Conservation (phyloP, 345 rosid genomes). For the Crucihimalaya himalaica region DNA sequence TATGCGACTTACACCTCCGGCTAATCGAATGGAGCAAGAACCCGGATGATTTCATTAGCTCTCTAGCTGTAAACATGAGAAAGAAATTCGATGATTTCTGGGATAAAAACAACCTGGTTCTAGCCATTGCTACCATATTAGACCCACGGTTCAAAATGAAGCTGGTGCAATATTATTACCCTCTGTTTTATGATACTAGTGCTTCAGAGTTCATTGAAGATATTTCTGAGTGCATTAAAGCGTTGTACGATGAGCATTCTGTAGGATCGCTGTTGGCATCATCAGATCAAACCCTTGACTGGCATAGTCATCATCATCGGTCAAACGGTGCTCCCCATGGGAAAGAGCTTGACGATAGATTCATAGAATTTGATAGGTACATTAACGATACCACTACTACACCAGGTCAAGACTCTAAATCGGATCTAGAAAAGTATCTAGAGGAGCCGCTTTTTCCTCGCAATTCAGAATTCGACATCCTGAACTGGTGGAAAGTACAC, state of each 20-base stretch:
- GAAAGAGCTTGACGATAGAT: slow-evolving; percentile 52
- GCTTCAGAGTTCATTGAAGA: slow-evolving; percentile 60
- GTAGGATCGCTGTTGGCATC: slow-evolving; percentile 62
- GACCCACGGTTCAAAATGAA: slow-evolving; percentile 89
- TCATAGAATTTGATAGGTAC: slow-evolving; percentile 62
- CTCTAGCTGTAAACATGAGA: slow-evolving; percentile 63
- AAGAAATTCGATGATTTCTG: slow-evolving; percentile 67
- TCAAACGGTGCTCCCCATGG: slow-evolving; percentile 28
- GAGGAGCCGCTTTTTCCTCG: slow-evolving; percentile 88
- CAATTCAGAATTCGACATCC: slow-evolving; percentile 56
- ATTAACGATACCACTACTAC: slow-evolving; percentile 53
- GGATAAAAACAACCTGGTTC: slow-evolving; percentile 66
- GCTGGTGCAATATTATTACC: slow-evolving; percentile 75
- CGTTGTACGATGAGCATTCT: slow-evolving; percentile 71
- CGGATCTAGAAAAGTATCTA: slow-evolving; percentile 77
- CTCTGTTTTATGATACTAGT: slow-evolving; percentile 56
- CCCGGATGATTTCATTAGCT: slow-evolving; percentile 57
- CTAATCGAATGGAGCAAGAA: slow-evolving; percentile 75
- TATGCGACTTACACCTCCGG: slow-evolving; percentile 65
- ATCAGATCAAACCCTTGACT: slow-evolving; percentile 53
- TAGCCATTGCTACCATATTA: slow-evolving; percentile 74
- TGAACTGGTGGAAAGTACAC: slow-evolving; percentile 90
- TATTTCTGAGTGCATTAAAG: slow-evolving; percentile 56
- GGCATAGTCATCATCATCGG: slow-evolving; percentile 43
- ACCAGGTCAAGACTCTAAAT: slow-evolving; percentile 50